Base-by-base conservation (phyloP, 768 basidiomycete genomes). In the Phanerochaete sordida region DNA sequence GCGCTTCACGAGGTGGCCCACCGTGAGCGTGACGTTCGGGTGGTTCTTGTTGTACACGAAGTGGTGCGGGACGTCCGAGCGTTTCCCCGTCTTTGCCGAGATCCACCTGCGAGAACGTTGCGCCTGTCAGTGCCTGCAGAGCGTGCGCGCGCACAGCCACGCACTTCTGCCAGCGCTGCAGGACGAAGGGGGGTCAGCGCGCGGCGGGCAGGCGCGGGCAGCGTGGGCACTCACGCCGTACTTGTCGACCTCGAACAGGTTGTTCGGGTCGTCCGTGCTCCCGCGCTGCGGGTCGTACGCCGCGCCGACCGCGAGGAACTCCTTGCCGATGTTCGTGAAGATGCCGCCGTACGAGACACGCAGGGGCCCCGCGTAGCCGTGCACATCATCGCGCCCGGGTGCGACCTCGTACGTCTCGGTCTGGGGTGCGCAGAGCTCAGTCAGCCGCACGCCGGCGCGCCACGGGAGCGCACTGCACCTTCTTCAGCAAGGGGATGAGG, bases 131-230 rank as follows among this genome's bases (percentile, higher is more conserved):
- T n/a, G 12, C 2, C 28, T 9, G 31, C 7, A 31, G 24, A 48
- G 13, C 47, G 3, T 9, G 37, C 8, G 21, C 21, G 33, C 37
- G 33, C 37, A 33, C 37, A 31, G 26, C 48, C 1, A 24, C 75
- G 62, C 59, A 85, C 84, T 79, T 84, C 51, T 74, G 75, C 82
- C 83, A 85, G 69, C 77, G 72, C 84, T 86, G 43, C n/a, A 44
- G 28, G n/a, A n/a, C n/a, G n/a, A n/a, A n/a, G n/a, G n/a, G n/a
- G n/a, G n/a, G n/a, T n/a, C n/a, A n/a, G n/a, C n/a, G n/a, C n/a
- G n/a, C n/a, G n/a, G n/a, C n/a, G n/a, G n/a, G n/a, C n/a, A n/a
- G 28, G 27, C 45, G 33, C 45, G n/a, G 35, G 23, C 26, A 9
- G 44, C n/a, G 15, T 35, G 52, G 27, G 1, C 21, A 31, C 80